Conservation (phyloP, 2,329 filamentous ascomycete genomes). For the Penicillium expansum region DNA sequence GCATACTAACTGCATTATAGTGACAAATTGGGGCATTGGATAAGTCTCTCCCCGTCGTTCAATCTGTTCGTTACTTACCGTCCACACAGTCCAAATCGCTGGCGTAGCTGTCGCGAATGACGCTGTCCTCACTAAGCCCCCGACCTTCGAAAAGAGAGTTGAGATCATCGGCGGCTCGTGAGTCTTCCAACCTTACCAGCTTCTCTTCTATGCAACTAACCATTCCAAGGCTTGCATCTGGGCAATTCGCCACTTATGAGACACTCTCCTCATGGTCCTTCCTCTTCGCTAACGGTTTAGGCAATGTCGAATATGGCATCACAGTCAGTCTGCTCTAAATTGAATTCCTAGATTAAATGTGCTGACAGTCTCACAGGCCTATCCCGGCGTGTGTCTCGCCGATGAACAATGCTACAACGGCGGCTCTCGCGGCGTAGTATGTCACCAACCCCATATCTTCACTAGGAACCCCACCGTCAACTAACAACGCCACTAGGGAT, state of each 20-base stretch:
- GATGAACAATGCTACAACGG: conserved; percentile 59
- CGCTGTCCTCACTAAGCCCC: conserved; percentile 47
- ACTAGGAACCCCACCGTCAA: neutral
- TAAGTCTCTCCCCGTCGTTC: conserved; percentile 21
- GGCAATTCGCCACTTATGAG: conserved; percentile 60
- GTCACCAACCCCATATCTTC: neutral
- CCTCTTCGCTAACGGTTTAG: conserved; percentile 55
- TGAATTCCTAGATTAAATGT: too few relatives aligned
- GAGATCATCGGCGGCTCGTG: conserved; percentile 48
- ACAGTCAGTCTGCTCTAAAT: conserved; percentile 35
- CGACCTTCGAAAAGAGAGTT: conserved; percentile 37
- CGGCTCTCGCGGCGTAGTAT: conserved; percentile 47
- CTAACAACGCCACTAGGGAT: conserved; percentile 31
- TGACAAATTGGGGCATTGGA: conserved; percentile 62
- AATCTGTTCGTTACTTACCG: conserved; percentile 14
- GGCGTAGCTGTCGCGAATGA: conserved; percentile 50
- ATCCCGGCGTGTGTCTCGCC: conserved; percentile 57
- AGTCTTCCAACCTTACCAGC: neutral
- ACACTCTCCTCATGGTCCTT: conserved; percentile 57
- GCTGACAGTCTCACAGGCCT: conserved; percentile 33
- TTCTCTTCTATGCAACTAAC: conserved; percentile 44
- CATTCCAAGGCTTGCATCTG: conserved; percentile 52
- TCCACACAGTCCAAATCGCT: conserved; percentile 51
- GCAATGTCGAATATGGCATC: conserved; percentile 58
- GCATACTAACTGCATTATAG: conserved; percentile 25